phyloP scores from a whole-genome alignment of 148 eudicot genomes.

The Spergularia marina region DNA sequence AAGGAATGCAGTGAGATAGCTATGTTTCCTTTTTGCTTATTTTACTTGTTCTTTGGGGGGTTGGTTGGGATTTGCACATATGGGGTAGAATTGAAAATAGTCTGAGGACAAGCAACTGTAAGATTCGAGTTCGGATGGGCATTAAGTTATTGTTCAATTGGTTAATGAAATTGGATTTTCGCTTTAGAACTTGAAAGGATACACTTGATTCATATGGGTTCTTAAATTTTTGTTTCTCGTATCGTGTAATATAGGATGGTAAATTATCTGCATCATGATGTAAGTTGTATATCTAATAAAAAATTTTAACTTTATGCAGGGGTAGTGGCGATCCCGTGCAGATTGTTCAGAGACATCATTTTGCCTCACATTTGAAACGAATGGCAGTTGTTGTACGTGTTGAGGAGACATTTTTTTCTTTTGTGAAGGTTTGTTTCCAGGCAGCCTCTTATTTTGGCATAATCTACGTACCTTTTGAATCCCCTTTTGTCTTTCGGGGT shows the following conservation, averaged over 20 bases:
- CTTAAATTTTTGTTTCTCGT: not conserved
- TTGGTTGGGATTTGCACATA: too few relatives aligned
- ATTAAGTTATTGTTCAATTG: too few relatives aligned
- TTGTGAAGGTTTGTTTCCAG: conserved; percentile 69
- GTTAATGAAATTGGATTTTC: too few relatives aligned
- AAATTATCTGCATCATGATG: not conserved
- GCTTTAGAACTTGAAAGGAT: too few relatives aligned
- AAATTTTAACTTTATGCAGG: conserved; percentile 38
- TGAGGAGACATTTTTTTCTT: conserved; percentile 77
- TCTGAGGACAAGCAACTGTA: too few relatives aligned
- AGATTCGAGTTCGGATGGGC: too few relatives aligned
- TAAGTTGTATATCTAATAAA: conserved; percentile 4
- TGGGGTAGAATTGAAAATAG: too few relatives aligned
- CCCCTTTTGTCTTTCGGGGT: not conserved
- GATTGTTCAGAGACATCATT: conserved; percentile 94
- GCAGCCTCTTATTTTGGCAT: not conserved
- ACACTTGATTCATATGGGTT: too few relatives aligned
- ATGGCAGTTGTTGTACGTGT: conserved; percentile 95
- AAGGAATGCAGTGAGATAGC: too few relatives aligned
- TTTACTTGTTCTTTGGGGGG: too few relatives aligned
- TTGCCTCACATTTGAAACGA: conserved; percentile 91
- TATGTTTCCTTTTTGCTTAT: too few relatives aligned
- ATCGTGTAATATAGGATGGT: not conserved
- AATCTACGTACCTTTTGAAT: not conserved
- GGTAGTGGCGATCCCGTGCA: conserved; percentile 82